Evolutionary conservation across 331 rosid species (phyloP), one percentile per base, ranked within the genome.

Genomic region (Malus hybrid): DNA sequence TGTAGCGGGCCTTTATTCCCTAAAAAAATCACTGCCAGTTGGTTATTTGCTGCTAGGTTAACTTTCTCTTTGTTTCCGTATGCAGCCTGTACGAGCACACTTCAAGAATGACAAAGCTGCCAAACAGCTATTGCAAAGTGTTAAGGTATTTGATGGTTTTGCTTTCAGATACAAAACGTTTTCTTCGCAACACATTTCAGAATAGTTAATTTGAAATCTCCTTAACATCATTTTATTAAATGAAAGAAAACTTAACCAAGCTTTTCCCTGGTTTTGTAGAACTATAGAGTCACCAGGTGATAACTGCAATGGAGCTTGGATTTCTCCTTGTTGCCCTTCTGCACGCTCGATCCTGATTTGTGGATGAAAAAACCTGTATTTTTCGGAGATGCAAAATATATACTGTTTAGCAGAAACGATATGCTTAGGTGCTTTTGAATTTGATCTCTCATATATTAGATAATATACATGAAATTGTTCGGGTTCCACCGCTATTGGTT

Each of bases 51-150:
- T 52, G n/a, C 19, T 15, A 15, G 6, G 57, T 52, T 42, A 42
- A 42, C 48, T 42, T 42, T 42, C 2, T 6, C 10, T 42, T 42
- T 42, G 24, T 24, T 24, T 24, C 24, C 24, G 18, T 67, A 22
- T 83, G 85, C 88, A 93, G 98, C 98, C 98, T 32, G 96, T 91
- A 39, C 86, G 97, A 67, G 85, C 85, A 50, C 98, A 93, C 79
- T 93, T 93, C 71, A 90, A 42, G 79, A 87, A 63, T 16, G 96
- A 94, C 80, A 85, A 74, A 76, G 70, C 83, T 57, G 98, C 98
- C 10, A 91, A 79, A 74, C 90, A 90, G 65, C 91, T 94, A 12
- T 80, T 93, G 28, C 90, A 85, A 79, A 87, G 86, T 74, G 90
- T 91, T 61, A 90, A 88, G 98, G 98, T 91, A 81, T 78, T 20